Conservation (phyloP, 148 eudicot genomes). For the Simmondsia chinensis region DNA sequence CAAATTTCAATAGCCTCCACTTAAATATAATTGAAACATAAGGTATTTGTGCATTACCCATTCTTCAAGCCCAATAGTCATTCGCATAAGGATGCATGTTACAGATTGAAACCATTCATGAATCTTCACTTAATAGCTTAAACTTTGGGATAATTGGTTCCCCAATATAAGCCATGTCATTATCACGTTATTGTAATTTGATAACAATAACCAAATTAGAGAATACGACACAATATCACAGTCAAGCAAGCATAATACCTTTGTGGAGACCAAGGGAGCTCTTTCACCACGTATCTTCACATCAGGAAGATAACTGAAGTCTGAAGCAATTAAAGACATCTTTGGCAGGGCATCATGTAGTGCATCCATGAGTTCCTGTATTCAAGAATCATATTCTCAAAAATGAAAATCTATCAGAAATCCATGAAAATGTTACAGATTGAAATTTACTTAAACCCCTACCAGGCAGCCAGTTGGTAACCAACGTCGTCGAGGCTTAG, state of each 20-base stretch:
- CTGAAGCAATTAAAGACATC: conserved; percentile 93
- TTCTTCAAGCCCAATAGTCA: too few species aligned
- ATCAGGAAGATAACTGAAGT: conserved; percentile 92
- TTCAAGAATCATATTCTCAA: neutral
- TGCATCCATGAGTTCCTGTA: conserved; percentile 77
- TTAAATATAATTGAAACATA: too few species aligned
- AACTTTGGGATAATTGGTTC: too few species aligned
- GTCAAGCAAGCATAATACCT: conserved; percentile 43
- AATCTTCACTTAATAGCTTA: too few species aligned
- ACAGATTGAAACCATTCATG: too few species aligned
- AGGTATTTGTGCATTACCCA: too few species aligned
- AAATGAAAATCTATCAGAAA: conserved; percentile 3
- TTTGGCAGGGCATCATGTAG: conserved; percentile 80
- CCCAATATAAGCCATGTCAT: too few species aligned
- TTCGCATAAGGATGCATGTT: too few species aligned
- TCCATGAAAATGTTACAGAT: neutral
- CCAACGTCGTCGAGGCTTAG: conserved; percentile 86
- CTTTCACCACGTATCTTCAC: conserved; percentile 82
- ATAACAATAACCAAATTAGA: neutral
- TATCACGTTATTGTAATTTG: too few species aligned
- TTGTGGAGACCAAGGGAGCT: conserved; percentile 88
- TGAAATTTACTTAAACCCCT: conserved; percentile 7
- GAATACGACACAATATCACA: neutral
- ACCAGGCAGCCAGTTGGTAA: conserved; percentile 95
- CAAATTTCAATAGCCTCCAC: too few species aligned